Base-by-base conservation (phyloP, 148 eudicot genomes). In the Talinum fruticosum region DNA sequence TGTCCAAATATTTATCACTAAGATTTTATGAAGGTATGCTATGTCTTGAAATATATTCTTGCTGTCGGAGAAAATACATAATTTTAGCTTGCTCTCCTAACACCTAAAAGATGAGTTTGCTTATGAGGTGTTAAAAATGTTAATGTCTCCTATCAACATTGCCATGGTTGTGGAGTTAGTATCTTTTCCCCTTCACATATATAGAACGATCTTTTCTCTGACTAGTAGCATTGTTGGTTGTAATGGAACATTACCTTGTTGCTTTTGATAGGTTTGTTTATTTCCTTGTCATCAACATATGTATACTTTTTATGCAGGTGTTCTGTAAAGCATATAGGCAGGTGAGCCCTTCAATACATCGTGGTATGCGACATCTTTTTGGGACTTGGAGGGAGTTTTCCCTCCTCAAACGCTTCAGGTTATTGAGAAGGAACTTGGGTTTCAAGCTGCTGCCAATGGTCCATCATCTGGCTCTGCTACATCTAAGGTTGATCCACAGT, bases 301-400 rank as follows among this genome's bases (percentile, higher is more conserved):
- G 72, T 51, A 73, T 69, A 30, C 21, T 59, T 82, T 88, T 78
- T 72, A 49, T 79, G 6, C 87, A 96, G 99, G 99, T 96, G 41
- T 96, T 96, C 86, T 93, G 98, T 86, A 93, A 91, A 87, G 97
- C 93, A 15, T 96, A 96, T 80, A 88, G 85, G 76, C 99, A 87
- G 83, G 99, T 90, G 64, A 97, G 90, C 78, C 83, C 95, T 80
- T 80, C 99, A 74, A 77, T 83, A 71, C 95, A 91, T 85, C 57
- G 86, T 53, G 84, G 88, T 69, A 93, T 96, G 99, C 88, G 91
- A 71, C 98, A 90, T 88, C 93, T 96, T 69, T 96, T 96, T 87
- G 93, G 95, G 80, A 96, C 99, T 4, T 96, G 99, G 99, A 96
- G 88, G 97, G 91, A 80, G 98, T 96, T 41, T 96, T 96, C 78